Evolutionary conservation across 106 monocot species (phyloP), one percentile per base, ranked within the genome.

Genomic region (Dioscorea dumetorum): DNA sequence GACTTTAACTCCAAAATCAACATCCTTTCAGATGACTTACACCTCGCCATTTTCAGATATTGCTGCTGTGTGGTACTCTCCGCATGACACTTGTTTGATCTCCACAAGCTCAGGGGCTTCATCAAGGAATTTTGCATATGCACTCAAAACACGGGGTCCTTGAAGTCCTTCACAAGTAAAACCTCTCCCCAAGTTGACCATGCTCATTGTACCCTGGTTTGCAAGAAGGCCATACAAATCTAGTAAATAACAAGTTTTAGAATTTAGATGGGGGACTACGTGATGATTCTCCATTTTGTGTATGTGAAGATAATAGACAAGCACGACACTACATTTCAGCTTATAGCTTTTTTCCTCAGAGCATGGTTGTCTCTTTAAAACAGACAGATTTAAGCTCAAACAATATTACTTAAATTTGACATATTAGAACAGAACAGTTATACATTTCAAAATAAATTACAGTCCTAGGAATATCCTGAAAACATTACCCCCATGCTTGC

Each of bases 181-280:
- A 78, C 99, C 99, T 88, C 93, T 93, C 34, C n/a, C 99, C 99
- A 72, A 93, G 92, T 68, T 99, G 93, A 69, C 99, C 93, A 79
- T 85, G 90, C 74, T 99, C 99, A 87, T 99, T 99, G 68, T 93
- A 93, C 79, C 99, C 99, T 99, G 87, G 77, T 92, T 79, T 70
- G 63, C 52, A 41, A 83, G 70, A 77, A 84, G 63, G 63, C 66
- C 76, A 78, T 60, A 77, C 66, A 73, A 66, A 63, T 73, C 78
- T 67, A 72, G 62, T 82, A 62, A 84, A 84, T 68, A 60, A 20
- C 8, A 11, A 22, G 12, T 50, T 50, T 23, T 23, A 41, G 41
- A 22, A 48, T 50, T 50, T 18, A 19, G 54, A 49, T 49, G 49
- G 50, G 66, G 2, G 6, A 4, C 14, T 14, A 7, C 11, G 12